phyloP scores from a whole-genome alignment of 1,139 yeast species.

The Yamadazyma oceani region DNA sequence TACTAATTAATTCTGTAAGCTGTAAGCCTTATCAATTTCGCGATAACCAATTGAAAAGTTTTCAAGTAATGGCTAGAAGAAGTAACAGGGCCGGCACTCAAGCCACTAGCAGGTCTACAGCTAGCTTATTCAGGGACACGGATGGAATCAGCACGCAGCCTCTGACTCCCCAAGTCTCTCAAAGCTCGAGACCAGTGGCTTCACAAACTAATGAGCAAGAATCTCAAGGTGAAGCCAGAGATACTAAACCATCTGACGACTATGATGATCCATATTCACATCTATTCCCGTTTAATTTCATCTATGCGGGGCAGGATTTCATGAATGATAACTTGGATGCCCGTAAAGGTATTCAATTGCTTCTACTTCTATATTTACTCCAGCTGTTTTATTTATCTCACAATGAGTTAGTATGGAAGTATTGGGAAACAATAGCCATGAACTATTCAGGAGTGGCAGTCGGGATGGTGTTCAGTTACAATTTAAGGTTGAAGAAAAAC shows the following conservation, averaged over 20 bases:
- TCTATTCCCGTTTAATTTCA: constrained; percentile 28
- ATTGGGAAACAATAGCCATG: constrained; percentile 30
- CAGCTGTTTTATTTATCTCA: constrained; percentile 32
- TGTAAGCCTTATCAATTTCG: constrained; percentile 2
- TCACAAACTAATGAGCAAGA: constrained; percentile 6
- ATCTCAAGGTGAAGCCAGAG: constrained; percentile 6
- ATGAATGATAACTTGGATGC: constrained; percentile 35
- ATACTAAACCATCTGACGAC: constrained; percentile 8
- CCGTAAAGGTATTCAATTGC: constrained; percentile 34
- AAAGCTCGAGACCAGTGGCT: constrained; percentile 5
- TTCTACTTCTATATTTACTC: constrained; percentile 29
- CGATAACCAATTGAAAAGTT: constrained; percentile 3
- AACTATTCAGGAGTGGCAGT: constrained; percentile 35
- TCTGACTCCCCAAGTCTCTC: background rate
- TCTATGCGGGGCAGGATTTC: constrained; percentile 40
- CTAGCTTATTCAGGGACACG: constrained; percentile 21
- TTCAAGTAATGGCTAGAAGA: constrained; percentile 16
- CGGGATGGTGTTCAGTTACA: constrained; percentile 31
- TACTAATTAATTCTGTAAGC: too few relatives aligned
- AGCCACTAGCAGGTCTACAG: constrained; percentile 18
- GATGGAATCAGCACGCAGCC: constrained; percentile 10
- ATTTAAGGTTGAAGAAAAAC: constrained; percentile 19
- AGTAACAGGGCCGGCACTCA: constrained; percentile 8
- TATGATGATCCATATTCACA: constrained; percentile 20
- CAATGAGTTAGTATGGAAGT: constrained; percentile 19